Percentiles rank a stretch among this genome's conserved stretches.
These are phyloP conservation scores for Alternaria angustiovoidea DNA, from an alignment of 2,329 filamentous ascomycete species.

Conservation along the genomic window DNA sequence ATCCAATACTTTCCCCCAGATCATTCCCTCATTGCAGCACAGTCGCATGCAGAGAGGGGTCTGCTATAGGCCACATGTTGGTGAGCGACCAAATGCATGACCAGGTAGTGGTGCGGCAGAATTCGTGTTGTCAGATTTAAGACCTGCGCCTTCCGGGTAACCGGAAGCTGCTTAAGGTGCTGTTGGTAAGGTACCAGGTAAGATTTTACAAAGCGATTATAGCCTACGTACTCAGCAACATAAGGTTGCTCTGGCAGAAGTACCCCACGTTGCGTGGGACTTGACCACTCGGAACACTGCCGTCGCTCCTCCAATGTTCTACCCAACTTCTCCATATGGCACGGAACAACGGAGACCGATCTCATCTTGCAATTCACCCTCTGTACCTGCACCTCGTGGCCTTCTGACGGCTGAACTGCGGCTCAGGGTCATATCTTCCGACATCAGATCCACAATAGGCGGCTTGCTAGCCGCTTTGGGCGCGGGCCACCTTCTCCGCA, in stretches of 20 bases:
- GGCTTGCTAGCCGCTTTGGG: constrained; percentile 29
- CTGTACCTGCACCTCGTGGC: constrained; percentile 23
- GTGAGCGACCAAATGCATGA: not conserved
- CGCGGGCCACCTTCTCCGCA: constrained; percentile 29
- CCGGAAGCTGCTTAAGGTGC: not conserved
- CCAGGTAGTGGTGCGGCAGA: not conserved
- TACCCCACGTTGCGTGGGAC: constrained; percentile 17
- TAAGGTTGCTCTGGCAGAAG: not conserved
- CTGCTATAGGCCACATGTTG: not conserved
- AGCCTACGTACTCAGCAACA: not conserved
- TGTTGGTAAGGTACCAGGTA: not conserved
- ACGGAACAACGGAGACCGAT: constrained; percentile 36
- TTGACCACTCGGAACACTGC: constrained; percentile 9
- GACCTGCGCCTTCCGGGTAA: not conserved
- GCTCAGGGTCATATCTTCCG: constrained; percentile 31
- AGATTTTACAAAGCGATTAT: not conserved
- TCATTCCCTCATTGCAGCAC: not conserved
- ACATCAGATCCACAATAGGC: constrained; percentile 15
- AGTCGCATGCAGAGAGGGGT: not conserved
- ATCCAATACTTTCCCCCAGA: not conserved
- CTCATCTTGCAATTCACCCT: constrained; percentile 20
- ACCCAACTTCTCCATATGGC: constrained; percentile 17
- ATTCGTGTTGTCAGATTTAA: not conserved
- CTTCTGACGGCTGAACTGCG: constrained; percentile 17
- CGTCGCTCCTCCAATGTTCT: constrained; percentile 5